Percentiles rank a stretch among this genome's conserved stretches.
phyloP scores from a whole-genome alignment of 75 land plant species.

The Pseudotsuga menziesii region DNA sequence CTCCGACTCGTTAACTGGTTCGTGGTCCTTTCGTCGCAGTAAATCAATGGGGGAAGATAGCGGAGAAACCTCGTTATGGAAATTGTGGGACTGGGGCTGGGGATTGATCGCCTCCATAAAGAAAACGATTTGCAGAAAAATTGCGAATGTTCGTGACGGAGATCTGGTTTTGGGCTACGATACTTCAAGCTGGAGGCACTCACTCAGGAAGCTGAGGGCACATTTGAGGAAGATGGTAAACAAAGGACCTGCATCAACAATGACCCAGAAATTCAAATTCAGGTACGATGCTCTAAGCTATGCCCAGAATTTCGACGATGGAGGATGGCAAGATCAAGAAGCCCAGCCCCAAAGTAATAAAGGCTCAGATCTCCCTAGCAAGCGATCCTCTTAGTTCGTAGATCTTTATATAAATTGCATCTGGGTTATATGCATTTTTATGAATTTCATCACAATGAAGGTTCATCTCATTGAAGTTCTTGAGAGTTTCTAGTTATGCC shows the following conservation, averaged over 20 bases:
- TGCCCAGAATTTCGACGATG: slow-evolving; percentile 8
- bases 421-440: background rate
- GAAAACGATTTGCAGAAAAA: background rate
- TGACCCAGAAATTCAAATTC: background rate
- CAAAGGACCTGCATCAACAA: background rate
- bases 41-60: background rate
- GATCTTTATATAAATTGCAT: background rate
- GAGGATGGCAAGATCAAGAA: background rate
- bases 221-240: background rate
- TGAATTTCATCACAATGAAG: too few species aligned
- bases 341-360: too few species aligned
- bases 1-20: background rate
- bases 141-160: background rate
- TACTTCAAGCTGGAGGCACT: background rate
- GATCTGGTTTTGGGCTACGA: background rate
- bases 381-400: background rate
- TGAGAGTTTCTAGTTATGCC: background rate
- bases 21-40: background rate
- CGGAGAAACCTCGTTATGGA: background rate
- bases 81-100: slow-evolving; percentile 2
- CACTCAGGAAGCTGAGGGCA: background rate
- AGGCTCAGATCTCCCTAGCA: background rate
- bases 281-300: slow-evolving; percentile 1
- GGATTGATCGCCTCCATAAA: background rate
- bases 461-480: background rate